Evolutionary conservation across 441 rosid genomes (phyloP), one percentile per base, ranked within the genome.

Genomic region (Corymbia calophylla): DNA sequence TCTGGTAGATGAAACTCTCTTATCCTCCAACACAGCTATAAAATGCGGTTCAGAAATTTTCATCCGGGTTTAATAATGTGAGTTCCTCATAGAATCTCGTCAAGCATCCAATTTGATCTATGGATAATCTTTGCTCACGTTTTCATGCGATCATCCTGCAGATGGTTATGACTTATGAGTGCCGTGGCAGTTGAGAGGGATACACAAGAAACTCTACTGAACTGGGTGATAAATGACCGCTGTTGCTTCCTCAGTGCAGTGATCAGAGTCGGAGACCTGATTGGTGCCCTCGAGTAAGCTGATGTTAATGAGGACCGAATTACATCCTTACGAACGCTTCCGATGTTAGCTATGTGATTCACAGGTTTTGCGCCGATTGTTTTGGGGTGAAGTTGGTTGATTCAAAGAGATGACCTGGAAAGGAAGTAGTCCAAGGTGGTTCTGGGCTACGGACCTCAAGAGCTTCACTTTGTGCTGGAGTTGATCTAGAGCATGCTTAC

Each of bases 391-490:
- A 87, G 88, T 31, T 87, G 86, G 25, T 89, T 4, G 80, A 88
- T 68, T 62, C 9, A 8, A 62, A 62, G 68, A 62, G 68, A 29
- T 62, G 32, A 29, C 0, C 9, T 29, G 68, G 68, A 62, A 62
- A 29, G 68, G 9, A 62, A 62, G 17, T 3, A 62, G 68, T 0
- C 32, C 68, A 62, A 62, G 68, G 68, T 8, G 18, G 32, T 29
- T 62, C 68, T 16, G 0, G 68, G 9, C 32, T 12, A 13, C 17
- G 18, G 68, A 31, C 86, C 88, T 35, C 86, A 53, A 53, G 88
- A 86, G 64, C 86, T 86, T n/a, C 88, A 89, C 58, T 89, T 53
- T 68, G 90, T 86, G 88, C 27, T 89, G 39, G 86, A 89, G 85
- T 31, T 86, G 86, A 70, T 86, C 13, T 23, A 89, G 6, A 53